These are phyloP conservation scores for Acephala macrosclerotiorum DNA, from an alignment of 2,329 filamentous ascomycete species.

Conservation along the genomic window DNA sequence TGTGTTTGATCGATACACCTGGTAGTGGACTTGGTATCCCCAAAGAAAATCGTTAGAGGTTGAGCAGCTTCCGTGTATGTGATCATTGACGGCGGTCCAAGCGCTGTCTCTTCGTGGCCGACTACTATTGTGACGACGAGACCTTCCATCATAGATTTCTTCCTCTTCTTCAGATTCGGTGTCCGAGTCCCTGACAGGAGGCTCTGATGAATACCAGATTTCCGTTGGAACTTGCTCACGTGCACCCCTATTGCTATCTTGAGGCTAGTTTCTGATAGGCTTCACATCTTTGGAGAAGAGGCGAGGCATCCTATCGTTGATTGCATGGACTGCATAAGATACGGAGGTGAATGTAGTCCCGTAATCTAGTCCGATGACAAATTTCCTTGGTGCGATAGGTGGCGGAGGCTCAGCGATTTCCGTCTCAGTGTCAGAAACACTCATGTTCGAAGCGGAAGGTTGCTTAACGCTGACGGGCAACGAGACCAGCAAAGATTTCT, in stretches of 20 bases:
- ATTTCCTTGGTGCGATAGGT: too few relatives aligned
- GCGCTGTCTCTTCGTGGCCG: too few relatives aligned
- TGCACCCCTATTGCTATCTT: conserved; percentile 15
- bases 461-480: too few relatives aligned
- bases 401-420: too few relatives aligned
- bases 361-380: conserved; percentile 29
- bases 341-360: conserved; percentile 32
- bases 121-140: too few relatives aligned
- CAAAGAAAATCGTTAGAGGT: conserved; percentile 20
- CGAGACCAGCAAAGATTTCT: too few relatives aligned
- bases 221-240: conserved; percentile 34
- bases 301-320: conserved; percentile 10
- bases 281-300: conserved; percentile 23
- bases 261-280: conserved; percentile 32
- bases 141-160: too few relatives aligned
- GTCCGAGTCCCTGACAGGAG: background rate
- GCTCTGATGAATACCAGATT: conserved; percentile 31
- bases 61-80: too few relatives aligned
- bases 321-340: conserved; percentile 21
- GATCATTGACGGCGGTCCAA: too few relatives aligned
- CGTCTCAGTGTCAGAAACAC: too few relatives aligned
- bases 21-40: conserved; percentile 25
- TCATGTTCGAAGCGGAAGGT: too few relatives aligned
- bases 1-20: conserved; percentile 14
- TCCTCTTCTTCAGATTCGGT: conserved; percentile 8